Evolutionary conservation across 805 yeast genomes (phyloP), one percentile per base, ranked within the genome.

Genomic region (Metschnikowia sp.): DNA sequence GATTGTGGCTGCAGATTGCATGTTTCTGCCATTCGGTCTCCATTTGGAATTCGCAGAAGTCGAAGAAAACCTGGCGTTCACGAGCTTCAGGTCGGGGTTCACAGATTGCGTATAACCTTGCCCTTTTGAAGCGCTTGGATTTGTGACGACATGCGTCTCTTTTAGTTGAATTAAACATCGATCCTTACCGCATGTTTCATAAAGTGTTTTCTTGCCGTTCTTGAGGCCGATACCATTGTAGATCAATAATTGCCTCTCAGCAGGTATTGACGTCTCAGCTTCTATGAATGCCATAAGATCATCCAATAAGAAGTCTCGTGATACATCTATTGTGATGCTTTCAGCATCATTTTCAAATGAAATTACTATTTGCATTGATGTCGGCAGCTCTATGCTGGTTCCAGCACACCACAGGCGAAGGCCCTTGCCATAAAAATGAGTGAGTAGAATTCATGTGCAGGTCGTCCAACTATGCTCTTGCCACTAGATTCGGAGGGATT

Each of bases 261-360:
- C 66, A 10, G 70, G 67, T 42, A 84, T 75, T 11, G 71, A 75
- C 8, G 89, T 76, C 58, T 88, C 96, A 1, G 84, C 81, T 50
- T 83, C 84, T 9, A 90, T 60, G 53, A 84, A 81, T 0, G 92
- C 95, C 49, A 79, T 75, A 54, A 91, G 76, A 61, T 90, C 96
- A 11, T 63, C 71, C 9, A 89, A 61, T 0, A 81, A 62, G 72
- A 89, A 76, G 11, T 83, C 85, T 1, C 69, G 78, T 4, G 88
- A 77, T 4, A 88, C 76, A 44, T 89, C 96, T 1, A 87, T 74
- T 3, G 65, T 42, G n/a, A 70, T 48, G 4, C 67, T 58, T 10
- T 57, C 60, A 26, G 61, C 65, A 30, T 49, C 54, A n/a, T 49
- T 35, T 19, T 58, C 57, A 19, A 50, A 36, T 10, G 62, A 51